A percentile compares a stretch with the other conserved stretches of the same genome.
These are phyloP conservation scores for Suhomyces pyralidae DNA, from an alignment of 805 yeast species.

Conservation along the genomic window DNA sequence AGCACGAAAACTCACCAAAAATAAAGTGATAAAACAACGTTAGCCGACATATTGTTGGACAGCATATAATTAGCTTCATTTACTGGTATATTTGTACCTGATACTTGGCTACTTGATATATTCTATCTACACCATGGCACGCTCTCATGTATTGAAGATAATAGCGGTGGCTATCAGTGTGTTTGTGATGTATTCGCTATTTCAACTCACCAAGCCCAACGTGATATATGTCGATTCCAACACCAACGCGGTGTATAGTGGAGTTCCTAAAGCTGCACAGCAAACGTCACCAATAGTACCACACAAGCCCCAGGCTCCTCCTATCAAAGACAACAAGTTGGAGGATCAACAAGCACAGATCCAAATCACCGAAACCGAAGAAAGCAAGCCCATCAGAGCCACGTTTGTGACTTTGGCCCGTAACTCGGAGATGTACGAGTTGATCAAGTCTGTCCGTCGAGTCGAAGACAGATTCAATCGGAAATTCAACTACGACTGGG, in stretches of 20 bases:
- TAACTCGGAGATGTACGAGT: conserved; percentile 61
- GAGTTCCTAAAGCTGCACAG: neutral
- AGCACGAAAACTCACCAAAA: neutral
- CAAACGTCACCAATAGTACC: neutral
- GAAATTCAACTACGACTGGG: conserved; percentile 88
- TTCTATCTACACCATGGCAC: conserved; percentile 4
- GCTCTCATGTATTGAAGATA: conserved; percentile 5
- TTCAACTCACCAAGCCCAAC: neutral
- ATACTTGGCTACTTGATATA: neutral
- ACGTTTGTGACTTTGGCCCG: conserved; percentile 80
- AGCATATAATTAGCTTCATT: too few species aligned
- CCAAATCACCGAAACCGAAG: conserved; percentile 2
- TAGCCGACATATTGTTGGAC: neutral
- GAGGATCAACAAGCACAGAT: conserved; percentile 2
- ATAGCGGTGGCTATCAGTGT: conserved; percentile 7
- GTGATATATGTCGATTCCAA: conserved; percentile 15
- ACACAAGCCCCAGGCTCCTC: neutral
- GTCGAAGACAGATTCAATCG: conserved; percentile 88
- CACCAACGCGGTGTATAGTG: conserved; percentile 10
- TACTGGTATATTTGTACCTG: too few species aligned
- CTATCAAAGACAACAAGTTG: conserved; percentile 7
- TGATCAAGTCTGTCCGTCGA: conserved; percentile 63
- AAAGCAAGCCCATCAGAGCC: conserved; percentile 54
- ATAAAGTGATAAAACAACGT: neutral
- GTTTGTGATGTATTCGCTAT: conserved; percentile 7